These are phyloP conservation scores for Mucor sp. DNA, from an alignment of 371 early-diverging fungal genomes.

Conservation along the genomic window DNA sequence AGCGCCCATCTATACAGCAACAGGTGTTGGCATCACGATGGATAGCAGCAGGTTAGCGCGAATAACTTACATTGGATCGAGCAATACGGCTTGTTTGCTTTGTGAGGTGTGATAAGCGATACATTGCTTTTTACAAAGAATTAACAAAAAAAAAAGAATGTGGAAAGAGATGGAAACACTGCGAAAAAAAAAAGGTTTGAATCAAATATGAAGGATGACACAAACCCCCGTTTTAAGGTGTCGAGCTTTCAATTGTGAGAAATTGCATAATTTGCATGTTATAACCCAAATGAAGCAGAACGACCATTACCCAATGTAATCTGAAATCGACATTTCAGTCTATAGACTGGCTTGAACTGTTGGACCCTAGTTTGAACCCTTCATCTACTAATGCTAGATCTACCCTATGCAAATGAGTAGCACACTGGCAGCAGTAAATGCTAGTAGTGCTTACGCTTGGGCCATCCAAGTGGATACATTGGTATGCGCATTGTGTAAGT, in stretches of 20 bases:
- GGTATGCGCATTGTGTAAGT: too few species aligned
- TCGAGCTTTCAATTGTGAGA: not conserved
- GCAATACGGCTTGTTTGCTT: not conserved
- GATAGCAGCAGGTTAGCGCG: not conserved
- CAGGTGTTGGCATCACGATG: not conserved
- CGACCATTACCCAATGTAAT: too few species aligned
- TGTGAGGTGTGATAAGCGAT: not conserved
- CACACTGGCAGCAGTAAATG: too few species aligned
- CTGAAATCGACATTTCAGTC: too few species aligned
- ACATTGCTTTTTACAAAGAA: not conserved
- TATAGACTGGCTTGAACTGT: too few species aligned
- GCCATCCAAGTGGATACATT: too few species aligned
- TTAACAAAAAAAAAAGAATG: not conserved
- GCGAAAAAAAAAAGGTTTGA: not conserved
- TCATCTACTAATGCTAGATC: too few species aligned
- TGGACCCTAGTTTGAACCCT: too few species aligned
- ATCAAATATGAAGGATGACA: not conserved
- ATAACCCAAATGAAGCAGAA: too few species aligned
- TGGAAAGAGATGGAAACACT: conserved; percentile 4
- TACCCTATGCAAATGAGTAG: too few species aligned
- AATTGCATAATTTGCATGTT: not conserved
- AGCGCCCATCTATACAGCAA: not conserved
- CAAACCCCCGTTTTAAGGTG: conserved; percentile 4
- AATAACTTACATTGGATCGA: not conserved
- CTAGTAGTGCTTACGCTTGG: too few species aligned